Conservation (phyloP, 805 yeast species). For the Yarrowia bubula region DNA sequence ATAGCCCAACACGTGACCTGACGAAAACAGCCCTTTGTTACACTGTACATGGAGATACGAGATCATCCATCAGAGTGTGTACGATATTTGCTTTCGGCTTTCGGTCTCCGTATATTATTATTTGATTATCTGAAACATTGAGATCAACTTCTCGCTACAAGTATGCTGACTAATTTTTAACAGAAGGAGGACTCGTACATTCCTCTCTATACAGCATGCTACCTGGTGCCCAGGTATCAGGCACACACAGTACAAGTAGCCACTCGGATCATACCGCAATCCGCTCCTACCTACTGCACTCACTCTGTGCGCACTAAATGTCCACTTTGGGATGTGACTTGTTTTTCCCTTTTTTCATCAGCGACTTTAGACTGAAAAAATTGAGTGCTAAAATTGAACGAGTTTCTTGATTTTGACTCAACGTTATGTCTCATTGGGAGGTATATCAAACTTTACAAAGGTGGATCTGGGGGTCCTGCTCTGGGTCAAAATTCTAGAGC, state of each 20-base stretch:
- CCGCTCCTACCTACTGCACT: neutral
- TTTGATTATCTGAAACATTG: too few relatives aligned
- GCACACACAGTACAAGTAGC: too few relatives aligned
- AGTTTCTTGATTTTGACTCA: neutral
- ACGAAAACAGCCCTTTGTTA: neutral
- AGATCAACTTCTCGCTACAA: too few relatives aligned
- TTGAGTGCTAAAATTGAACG: neutral
- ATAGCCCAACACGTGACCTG: neutral
- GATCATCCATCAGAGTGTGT: too few relatives aligned
- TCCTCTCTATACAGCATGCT: too few relatives aligned
- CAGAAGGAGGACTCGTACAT: too few relatives aligned
- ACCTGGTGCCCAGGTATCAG: too few relatives aligned
- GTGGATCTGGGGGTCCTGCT: conserved; percentile 2
- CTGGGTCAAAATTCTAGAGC: neutral
- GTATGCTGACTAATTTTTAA: too few relatives aligned
- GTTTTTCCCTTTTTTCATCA: neutral
- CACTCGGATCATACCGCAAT: too few relatives aligned
- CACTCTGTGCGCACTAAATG: neutral
- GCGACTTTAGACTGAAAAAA: conserved; percentile 8
- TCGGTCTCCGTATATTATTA: neutral
- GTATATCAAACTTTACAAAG: neutral
- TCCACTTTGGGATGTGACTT: conserved; percentile 4
- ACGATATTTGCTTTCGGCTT: neutral
- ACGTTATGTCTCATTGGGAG: conserved; percentile 1
- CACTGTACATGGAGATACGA: too few relatives aligned